phyloP scores from a whole-genome alignment of 305 asterid species.

The Solanum hybrid region DNA sequence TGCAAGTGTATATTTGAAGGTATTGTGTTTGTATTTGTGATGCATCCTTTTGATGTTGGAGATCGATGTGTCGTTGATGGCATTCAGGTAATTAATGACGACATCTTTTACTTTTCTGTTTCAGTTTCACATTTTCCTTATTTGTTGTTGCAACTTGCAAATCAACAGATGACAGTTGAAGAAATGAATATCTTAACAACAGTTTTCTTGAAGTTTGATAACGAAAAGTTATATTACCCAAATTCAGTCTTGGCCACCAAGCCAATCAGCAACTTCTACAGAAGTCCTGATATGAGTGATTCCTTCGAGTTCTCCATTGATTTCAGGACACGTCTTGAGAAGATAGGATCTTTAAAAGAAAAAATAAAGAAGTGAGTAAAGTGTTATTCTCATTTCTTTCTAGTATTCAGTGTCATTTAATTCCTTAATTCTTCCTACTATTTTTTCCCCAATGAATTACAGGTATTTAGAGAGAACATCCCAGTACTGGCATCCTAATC shows the following conservation, averaged over 20 bases:
- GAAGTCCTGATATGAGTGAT: conserved; percentile 92
- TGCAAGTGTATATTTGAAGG: conserved; percentile 91
- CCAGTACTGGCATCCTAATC: conserved; percentile 71
- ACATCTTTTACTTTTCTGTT: background rate
- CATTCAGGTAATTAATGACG: conserved; percentile 45
- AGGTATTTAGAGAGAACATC: conserved; percentile 56
- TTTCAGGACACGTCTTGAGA: conserved; percentile 65
- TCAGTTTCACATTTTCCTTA: background rate
- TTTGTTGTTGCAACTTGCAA: conserved; percentile 8
- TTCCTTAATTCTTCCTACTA: background rate
- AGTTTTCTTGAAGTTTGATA: conserved; percentile 54
- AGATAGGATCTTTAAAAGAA: conserved; percentile 62
- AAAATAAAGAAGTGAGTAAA: conserved; percentile 53
- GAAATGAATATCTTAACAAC: conserved; percentile 89
- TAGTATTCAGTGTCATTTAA: background rate
- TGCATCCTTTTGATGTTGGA: conserved; percentile 95
- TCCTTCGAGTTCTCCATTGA: conserved; percentile 61
- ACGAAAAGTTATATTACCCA: conserved; percentile 58
- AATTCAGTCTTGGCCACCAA: conserved; percentile 69
- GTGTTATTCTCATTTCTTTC: background rate
- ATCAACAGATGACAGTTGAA: conserved; percentile 62
- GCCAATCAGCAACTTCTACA: conserved; percentile 68
- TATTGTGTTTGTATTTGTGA: conserved; percentile 73
- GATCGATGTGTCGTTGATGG: conserved; percentile 77
- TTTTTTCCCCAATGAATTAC: background rate